Base-by-base conservation (phyloP, 805 yeast species). In the Wickerhamiella domercqiae region DNA sequence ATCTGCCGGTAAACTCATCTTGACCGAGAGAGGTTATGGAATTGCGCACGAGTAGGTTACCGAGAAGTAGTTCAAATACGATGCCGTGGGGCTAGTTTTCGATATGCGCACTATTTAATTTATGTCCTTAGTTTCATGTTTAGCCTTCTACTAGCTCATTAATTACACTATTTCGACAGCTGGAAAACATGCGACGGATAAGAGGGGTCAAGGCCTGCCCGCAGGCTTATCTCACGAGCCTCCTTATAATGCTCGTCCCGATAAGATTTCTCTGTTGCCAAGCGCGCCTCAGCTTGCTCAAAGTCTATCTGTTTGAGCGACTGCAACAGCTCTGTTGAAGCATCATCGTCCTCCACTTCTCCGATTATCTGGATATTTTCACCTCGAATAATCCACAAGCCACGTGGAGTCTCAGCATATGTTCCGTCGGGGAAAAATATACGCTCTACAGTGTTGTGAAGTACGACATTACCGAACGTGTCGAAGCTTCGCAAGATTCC, bases 301-400 rank as follows among this genome's bases (percentile, higher is more conserved):
- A 71, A 84, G 24, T 71, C 71, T 17, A 81, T 64, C 53, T 70
- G 72, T 44, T 67, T 62, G 56, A 74, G 64, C 11, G 61, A 57
- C 29, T 64, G 65, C 48, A 80, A 58, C 37, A 79, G 79, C 17
- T 40, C 32, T 18, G 63, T 70, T 52, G 80, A 93, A 57, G 84
- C 94, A 44, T 63, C 70, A 52, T 82, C 94, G 44, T 83, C 78
- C 57, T 86, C 95, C 44, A 87, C 70, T 56, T 87, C 96, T 16
- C 97, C 98, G 55, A 90, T 57, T 74, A 86, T 71, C 7, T 86
- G 90, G 6, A 90, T 90, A 51, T 87, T 87, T 57, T 90, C 98
- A 44, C 98, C 98, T 60, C 98, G 78, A 29, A 90, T 77, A 62
- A 90, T 70, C 54, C 75, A 77, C 36, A 82, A 80, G 7, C 94